Evolutionary conservation across 768 basidiomycete species (phyloP), one percentile per base, ranked within the genome.

Genomic region (Russula sp.): DNA sequence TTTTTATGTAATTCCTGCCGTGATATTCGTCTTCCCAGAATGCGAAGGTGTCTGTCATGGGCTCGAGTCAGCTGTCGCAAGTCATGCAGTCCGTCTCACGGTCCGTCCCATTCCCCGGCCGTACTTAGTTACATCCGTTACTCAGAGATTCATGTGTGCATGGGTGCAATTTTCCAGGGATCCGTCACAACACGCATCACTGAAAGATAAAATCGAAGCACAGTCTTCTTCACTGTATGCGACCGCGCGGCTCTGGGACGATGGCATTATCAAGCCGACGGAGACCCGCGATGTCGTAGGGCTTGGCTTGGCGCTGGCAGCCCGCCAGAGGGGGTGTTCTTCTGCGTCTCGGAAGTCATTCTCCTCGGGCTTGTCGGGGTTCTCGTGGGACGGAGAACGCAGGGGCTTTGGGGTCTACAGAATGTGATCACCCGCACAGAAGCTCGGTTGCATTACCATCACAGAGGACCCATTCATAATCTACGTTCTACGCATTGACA

Each of bases 31-130:
- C 8, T 35, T 51, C 35, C 27, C 65, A 92, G 87, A 94, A 94
- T 67, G 91, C 94, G 40, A 94, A 89, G 74, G 87, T 96, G 2
- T 90, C 89, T 16, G 95, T 98, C 42, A 98, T 98, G 94, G 94
- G 95, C 40, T 91, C 91, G 2, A 89, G 85, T 9, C 95, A 97
- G 71, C 82, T 98, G 31, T 92, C 91, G 10, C 88, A 91, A 70
- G 94, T 98, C 45, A 98, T 98, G 95, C 78, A 87, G 14, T 82
- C 84, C 0, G 93, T 97, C 16, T 93, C 92, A 11, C 89, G 84
- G 86, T 92, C 75, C 40, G 80, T 74, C 50, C 11, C 11, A 35
- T 13, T 31, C 8, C 20, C 39, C 20, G 11, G 1, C 20, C 7
- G 4, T 16, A 10, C 20, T 47, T 10, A 47, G 45, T 2, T 57